phyloP scores from a whole-genome alignment of 495 filamentous ascomycete species.

The Symbiotaphrina buchneri region DNA sequence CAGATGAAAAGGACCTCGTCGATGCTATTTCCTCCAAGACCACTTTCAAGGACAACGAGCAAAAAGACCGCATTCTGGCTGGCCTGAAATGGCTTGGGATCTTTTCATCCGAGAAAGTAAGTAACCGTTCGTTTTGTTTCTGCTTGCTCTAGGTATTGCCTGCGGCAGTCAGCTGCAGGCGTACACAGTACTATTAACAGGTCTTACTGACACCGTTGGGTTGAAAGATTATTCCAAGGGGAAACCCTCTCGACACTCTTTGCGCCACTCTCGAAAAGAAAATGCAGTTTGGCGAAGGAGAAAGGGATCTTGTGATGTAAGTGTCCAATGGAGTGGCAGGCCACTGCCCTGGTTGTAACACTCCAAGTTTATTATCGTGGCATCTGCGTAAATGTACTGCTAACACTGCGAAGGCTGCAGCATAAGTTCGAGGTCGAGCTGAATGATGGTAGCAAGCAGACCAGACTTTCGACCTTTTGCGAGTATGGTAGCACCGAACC shows the following conservation, averaged over 20 bases:
- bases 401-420: constrained; percentile 46
- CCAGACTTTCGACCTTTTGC: constrained; percentile 53
- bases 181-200: no score
- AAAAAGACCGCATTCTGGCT: constrained; percentile 52
- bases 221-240: constrained; percentile 46
- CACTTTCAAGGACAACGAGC: constrained; percentile 41
- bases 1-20: constrained; percentile 19
- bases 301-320: constrained; percentile 45
- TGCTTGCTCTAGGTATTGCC: no score
- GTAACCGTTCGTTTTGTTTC: no score
- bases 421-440: constrained; percentile 86
- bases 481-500: constrained; percentile 83
- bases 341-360: neutral
- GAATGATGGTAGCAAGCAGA: constrained; percentile 50
- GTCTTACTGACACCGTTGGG: no score
- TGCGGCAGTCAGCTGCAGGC: no score
- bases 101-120: constrained; percentile 58
- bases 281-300: constrained; percentile 68
- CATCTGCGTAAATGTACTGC: constrained; percentile 1
- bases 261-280: constrained; percentile 80
- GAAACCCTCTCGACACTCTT: constrained; percentile 72
- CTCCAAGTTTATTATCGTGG: no score
- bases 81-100: constrained; percentile 75
- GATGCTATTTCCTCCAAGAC: constrained; percentile 56
- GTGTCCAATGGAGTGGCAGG: neutral